These are phyloP conservation scores for Tulasnella sp. DNA, from an alignment of 768 basidiomycete genomes.

Conservation along the genomic window DNA sequence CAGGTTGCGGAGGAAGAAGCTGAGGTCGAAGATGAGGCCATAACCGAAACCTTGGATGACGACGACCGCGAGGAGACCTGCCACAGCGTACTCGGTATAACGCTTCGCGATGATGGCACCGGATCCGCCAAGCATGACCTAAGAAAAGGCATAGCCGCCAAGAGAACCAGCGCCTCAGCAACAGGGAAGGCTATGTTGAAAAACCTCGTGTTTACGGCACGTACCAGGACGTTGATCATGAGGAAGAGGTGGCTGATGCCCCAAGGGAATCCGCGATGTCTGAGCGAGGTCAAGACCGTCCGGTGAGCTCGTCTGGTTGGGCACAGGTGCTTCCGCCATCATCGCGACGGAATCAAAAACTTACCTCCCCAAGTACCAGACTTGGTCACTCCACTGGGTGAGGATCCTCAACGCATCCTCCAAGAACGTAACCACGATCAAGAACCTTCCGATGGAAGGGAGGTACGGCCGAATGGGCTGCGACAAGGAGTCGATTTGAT, in stretches of 20 bases:
- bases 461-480: constrained; percentile 90
- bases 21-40: constrained; percentile 97
- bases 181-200: not conserved
- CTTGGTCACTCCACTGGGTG: constrained; percentile 93
- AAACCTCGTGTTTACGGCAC: constrained; percentile 28
- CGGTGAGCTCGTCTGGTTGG: constrained; percentile 18
- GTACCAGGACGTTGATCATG: constrained; percentile 77
- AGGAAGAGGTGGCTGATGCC: constrained; percentile 92
- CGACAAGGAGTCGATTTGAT: constrained; percentile 82
- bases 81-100: constrained; percentile 80
- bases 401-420: constrained; percentile 92
- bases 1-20: constrained; percentile 99
- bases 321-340: not conserved
- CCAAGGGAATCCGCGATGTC: constrained; percentile 93
- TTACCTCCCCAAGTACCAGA: constrained; percentile 95
- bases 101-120: constrained; percentile 77
- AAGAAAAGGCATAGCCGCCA: not conserved
- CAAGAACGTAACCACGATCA: constrained; percentile 96
- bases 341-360: constrained; percentile 26
- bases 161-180: not conserved
- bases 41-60: constrained; percentile 96
- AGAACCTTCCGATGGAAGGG: constrained; percentile 87
- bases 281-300: constrained; percentile 26
- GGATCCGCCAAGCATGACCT: constrained; percentile 87
- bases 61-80: constrained; percentile 83